phyloP scores from a whole-genome alignment of 345 rosid species.

The Corymbia maculata region DNA sequence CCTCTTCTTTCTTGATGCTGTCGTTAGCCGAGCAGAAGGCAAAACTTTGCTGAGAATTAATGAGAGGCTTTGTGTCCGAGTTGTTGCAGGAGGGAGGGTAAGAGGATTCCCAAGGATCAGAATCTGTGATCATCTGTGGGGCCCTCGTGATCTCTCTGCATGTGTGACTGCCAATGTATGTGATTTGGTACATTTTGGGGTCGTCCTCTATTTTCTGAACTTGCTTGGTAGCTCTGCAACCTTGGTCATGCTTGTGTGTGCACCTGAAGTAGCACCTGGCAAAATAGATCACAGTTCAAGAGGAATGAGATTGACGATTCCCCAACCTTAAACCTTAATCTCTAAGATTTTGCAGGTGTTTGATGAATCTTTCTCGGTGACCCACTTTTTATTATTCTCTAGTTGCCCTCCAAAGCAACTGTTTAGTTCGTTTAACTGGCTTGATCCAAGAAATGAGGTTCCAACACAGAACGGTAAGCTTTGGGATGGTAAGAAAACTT shows the following conservation, averaged over 20 bases:
- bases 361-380: not conserved
- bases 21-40: not conserved
- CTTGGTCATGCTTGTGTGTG: conserved; percentile 55
- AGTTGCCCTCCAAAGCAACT: not conserved
- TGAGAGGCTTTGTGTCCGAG: not conserved
- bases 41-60: not conserved
- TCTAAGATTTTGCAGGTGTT: not conserved
- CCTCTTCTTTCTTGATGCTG: not conserved
- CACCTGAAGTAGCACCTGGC: conserved; percentile 86
- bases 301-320: not conserved
- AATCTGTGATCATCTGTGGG: conserved; percentile 6
- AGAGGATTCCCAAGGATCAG: conserved; percentile 4
- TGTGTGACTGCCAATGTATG: conserved; percentile 56
- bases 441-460: not conserved
- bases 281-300: not conserved
- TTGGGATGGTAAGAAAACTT: not conserved
- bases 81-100: not conserved
- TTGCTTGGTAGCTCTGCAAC: conserved; percentile 74
- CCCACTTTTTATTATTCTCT: not conserved
- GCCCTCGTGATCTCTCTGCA: conserved; percentile 18
- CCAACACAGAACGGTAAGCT: not conserved
- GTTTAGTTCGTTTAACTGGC: not conserved
- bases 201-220: conserved; percentile 55
- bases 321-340: not conserved
- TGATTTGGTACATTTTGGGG: conserved; percentile 30